A percentile compares a stretch with the other conserved stretches of the same genome.
Conservation (phyloP, 1,284 basidiomycete species). For the Agroathelia rolfsii region DNA sequence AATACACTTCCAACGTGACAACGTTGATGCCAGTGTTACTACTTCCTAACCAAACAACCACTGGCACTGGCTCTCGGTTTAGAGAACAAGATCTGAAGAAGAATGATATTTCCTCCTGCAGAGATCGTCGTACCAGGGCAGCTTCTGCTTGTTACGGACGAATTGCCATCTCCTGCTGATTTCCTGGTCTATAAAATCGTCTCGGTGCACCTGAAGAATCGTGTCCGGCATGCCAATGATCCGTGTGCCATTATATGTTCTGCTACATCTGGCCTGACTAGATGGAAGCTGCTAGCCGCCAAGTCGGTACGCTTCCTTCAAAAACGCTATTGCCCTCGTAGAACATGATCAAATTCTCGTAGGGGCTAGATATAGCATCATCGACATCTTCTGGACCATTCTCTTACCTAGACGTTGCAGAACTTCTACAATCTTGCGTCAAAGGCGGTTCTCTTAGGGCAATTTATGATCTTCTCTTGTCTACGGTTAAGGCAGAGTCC, state of each 20-base stretch:
- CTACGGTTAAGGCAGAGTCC: constrained; percentile 10
- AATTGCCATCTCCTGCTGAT: constrained; percentile 54
- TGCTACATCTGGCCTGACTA: constrained; percentile 41
- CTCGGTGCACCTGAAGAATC: constrained; percentile 41
- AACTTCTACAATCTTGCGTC: constrained; percentile 10
- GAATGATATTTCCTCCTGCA: no score
- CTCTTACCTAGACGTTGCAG: constrained; percentile 39
- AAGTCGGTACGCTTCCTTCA: constrained; percentile 38
- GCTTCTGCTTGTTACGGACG: constrained; percentile 53
- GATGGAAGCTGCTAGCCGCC: constrained; percentile 52
- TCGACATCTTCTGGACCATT: constrained; percentile 33
- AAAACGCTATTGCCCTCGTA: constrained; percentile 1
- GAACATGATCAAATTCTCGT: constrained; percentile 4
- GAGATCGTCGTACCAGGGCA: no score
- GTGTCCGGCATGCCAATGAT: constrained; percentile 18
- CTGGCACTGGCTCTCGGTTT: no score
- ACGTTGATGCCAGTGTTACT: no score
- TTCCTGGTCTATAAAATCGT: constrained; percentile 51
- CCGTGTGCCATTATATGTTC: constrained; percentile 42
- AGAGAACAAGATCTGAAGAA: no score
- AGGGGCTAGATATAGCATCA: constrained; percentile 47
- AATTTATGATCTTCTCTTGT: constrained; percentile 25
- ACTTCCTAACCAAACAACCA: no score
- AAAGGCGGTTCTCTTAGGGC: constrained; percentile 18
- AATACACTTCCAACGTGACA: no score